Percentiles rank a stretch among this genome's conserved stretches.
phyloP scores from a whole-genome alignment of 176 grass and related monocot species.

The Lolium rigidum region DNA sequence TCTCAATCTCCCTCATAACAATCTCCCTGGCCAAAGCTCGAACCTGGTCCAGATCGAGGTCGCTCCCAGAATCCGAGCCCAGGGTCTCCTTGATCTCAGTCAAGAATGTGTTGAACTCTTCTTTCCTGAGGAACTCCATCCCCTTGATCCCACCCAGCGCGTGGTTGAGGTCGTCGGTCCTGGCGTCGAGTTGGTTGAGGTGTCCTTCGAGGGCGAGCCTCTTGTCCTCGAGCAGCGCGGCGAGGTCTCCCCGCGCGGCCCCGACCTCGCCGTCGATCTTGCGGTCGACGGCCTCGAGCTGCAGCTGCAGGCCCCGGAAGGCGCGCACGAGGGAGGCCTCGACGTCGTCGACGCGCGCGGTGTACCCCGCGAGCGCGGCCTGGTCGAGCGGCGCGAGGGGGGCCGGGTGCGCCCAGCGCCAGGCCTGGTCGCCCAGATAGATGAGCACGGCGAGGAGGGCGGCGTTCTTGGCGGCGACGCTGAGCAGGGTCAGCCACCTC shows the following conservation, averaged over 20 bases:
- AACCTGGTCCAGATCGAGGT: conserved; percentile 69
- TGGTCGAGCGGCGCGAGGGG: conserved; percentile 8
- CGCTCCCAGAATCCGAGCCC: conserved; percentile 1
- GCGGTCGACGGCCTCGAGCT: conserved; percentile 82
- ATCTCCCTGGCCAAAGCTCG: conserved; percentile 77
- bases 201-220: conserved; percentile 50
- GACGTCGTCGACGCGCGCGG: conserved; percentile 60
- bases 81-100: conserved; percentile 57
- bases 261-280: conserved; percentile 74
- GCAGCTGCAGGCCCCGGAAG: conserved; percentile 66
- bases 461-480: conserved; percentile 59
- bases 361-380: conserved; percentile 42
- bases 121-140: conserved; percentile 56
- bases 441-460: conserved; percentile 52
- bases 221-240: conserved; percentile 65
- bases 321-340: conserved; percentile 68
- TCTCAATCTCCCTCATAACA: conserved; percentile 77
- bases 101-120: conserved; percentile 69
- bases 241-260: conserved; percentile 45
- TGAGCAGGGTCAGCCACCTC: conserved; percentile 57
- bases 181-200: conserved; percentile 51
- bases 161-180: conserved; percentile 55
- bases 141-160: conserved; percentile 60
- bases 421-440: conserved; percentile 57
- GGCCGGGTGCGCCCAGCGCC: conserved; percentile 44